These are phyloP conservation scores for Gigaspora rosea DNA, from an alignment of 192 early-diverging fungal genomes.

Conservation along the genomic window DNA sequence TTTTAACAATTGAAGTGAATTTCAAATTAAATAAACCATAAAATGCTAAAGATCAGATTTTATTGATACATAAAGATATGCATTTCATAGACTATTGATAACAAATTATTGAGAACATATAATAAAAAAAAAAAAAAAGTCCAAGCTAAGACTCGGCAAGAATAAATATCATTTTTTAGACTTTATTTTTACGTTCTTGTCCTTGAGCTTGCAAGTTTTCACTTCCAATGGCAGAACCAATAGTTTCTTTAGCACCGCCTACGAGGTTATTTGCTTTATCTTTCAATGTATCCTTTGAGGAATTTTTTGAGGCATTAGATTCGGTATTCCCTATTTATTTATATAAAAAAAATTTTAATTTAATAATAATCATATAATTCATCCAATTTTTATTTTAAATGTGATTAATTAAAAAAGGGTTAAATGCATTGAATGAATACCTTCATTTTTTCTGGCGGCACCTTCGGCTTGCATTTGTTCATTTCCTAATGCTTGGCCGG, in stretches of 20 bases:
- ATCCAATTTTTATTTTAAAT: not conserved
- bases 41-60: no score
- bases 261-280: not conserved
- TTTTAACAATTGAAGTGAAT: no score
- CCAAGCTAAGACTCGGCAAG: no score
- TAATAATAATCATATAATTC: not conserved
- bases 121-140: no score
- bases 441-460: not conserved
- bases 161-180: no score
- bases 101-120: no score
- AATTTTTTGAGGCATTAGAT: not conserved
- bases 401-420: no score
- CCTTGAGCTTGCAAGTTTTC: constrained; percentile 18
- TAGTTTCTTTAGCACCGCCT: not conserved
- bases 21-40: no score
- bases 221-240: not conserved
- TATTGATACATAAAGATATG: no score
- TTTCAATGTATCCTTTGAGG: not conserved
- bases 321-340: not conserved
- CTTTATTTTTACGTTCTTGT: no score
- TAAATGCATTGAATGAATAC: not conserved
- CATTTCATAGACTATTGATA: no score
- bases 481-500: not conserved
- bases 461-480: constrained; percentile 9
- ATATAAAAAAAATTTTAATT: no score